Evolutionary conservation across 176 grass and related monocot species (phyloP), one percentile per base, ranked within the genome.

Genomic region (Pontederia crassipes): DNA sequence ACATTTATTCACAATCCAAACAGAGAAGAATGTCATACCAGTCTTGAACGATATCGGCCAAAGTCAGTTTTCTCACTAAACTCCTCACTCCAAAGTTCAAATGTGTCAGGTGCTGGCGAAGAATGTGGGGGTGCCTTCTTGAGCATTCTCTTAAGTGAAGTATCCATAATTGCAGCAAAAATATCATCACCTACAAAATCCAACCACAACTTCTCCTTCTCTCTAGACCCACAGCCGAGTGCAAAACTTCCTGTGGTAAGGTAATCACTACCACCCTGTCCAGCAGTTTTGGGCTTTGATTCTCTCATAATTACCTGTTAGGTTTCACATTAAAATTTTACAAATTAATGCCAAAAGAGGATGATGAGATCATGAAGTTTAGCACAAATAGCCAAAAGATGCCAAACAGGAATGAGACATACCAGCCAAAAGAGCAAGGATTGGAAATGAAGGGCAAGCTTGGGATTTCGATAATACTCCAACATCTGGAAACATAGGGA

Each of bases 371-470:
- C 20, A 24, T 24, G 20, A 1, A 40, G 32, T 0, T 40, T 40
- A 40, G 3, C 32, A 40, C 32, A 40, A 40, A 40, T 7, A 40
- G 32, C 2, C 6, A 40, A 40, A 40, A 40, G 67, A 62, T 57
- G 20, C 64, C 58, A 46, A 55, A 69, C 26, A 83, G 55, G 52
- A 20, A 6, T 29, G 60, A 35, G 70, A 68, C 52, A 77, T 97
- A 97, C 93, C 84, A 97, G 81, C 93, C 93, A 88, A 81, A 97
- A 97, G 59, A 97, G 81, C 72, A 97, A 81, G 58, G 93, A 91
- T 51, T 91, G 87, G 71, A 91, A 97, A 79, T 97, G 93, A 74
- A 97, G 93, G 0, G 58, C 28, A 26, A 88, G 81, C 71, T 74
- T 88, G 75, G 88, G 78, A 67, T 97, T 84, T 85, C 83, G 84